Evolutionary conservation across 192 early-diverging fungal species (phyloP).

Genomic region (Coemansia sp.): DNA sequence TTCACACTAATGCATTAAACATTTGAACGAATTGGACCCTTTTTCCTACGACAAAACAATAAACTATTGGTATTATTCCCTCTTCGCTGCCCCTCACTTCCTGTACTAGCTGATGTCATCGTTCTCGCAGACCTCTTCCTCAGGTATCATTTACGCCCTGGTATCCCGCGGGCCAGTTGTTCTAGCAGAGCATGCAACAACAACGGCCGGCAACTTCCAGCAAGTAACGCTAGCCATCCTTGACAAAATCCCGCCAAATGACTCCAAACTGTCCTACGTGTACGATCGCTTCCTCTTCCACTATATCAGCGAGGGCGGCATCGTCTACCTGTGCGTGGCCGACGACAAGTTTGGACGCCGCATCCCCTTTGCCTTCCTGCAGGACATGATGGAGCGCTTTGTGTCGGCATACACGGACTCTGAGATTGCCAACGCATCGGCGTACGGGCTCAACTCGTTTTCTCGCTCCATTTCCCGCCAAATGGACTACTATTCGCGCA

Average conservation of each 20-base stretch:
- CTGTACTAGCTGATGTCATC: constrained; percentile 1
- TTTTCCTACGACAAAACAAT: neutral
- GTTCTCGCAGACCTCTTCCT: constrained; percentile 13
- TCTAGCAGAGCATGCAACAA: constrained; percentile 82
- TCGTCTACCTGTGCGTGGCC: constrained; percentile 89
- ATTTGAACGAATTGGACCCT: neutral
- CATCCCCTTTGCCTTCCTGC: constrained; percentile 88
- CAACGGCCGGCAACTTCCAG: constrained; percentile 76
- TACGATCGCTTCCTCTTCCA: constrained; percentile 95
- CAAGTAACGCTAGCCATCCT: constrained; percentile 85
- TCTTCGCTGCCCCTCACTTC: neutral
- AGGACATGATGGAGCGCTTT: constrained; percentile 76
- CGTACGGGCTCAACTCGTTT: constrained; percentile 84
- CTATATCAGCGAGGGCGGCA: constrained; percentile 77
- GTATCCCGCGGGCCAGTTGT: constrained; percentile 77
- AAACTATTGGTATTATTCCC: neutral
- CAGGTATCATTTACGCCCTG: constrained; percentile 77
- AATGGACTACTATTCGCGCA: constrained; percentile 83
- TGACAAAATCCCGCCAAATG: constrained; percentile 86
- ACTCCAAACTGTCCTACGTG: constrained; percentile 90
- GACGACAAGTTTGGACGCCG: constrained; percentile 74
- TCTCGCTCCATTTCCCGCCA: constrained; percentile 75
- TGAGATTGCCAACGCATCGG: constrained; percentile 59
- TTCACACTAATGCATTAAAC: constrained; percentile 4
- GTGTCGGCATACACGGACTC: constrained; percentile 59